These are phyloP conservation scores for Ophiocordyceps unilateralis DNA, from an alignment of 2,329 filamentous ascomycete species.

Conservation along the genomic window DNA sequence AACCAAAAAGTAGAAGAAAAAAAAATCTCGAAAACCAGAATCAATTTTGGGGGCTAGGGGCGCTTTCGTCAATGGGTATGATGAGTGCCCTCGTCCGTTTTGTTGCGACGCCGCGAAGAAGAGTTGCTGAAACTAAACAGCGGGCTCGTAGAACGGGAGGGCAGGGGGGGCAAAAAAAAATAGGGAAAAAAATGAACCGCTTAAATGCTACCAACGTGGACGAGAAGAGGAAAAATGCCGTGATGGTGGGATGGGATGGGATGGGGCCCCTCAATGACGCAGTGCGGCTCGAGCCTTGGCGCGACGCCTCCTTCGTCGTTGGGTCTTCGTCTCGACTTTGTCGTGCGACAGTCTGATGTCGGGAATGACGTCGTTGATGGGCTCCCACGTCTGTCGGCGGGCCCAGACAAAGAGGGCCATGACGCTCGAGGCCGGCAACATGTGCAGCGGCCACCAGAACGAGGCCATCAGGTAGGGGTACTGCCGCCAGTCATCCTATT, in stretches of 20 bases:
- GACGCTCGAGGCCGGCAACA: conserved; percentile 2
- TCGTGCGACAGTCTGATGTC: background rate
- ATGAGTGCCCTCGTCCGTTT: background rate
- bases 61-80: background rate
- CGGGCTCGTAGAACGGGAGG: too few species aligned
- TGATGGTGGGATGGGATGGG: background rate
- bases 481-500: conserved; percentile 13
- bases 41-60: background rate
- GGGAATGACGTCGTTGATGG: conserved; percentile 1
- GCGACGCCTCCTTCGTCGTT: background rate
- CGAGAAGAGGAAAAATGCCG: too few species aligned
- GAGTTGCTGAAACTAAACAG: too few species aligned
- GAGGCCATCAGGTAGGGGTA: background rate
- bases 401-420: conserved; percentile 2
- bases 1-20: background rate
- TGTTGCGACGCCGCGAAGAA: background rate
- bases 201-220: too few species aligned
- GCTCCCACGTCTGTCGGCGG: background rate
- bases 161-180: too few species aligned
- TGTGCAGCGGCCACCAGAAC: background rate
- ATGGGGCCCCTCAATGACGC: background rate
- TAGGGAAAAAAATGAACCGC: too few species aligned
- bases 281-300: background rate
- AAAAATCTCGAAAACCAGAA: background rate
- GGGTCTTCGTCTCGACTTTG: too few species aligned